phyloP scores from a whole-genome alignment of 2,329 filamentous ascomycete genomes.

The Scytalidium lignicola region DNA sequence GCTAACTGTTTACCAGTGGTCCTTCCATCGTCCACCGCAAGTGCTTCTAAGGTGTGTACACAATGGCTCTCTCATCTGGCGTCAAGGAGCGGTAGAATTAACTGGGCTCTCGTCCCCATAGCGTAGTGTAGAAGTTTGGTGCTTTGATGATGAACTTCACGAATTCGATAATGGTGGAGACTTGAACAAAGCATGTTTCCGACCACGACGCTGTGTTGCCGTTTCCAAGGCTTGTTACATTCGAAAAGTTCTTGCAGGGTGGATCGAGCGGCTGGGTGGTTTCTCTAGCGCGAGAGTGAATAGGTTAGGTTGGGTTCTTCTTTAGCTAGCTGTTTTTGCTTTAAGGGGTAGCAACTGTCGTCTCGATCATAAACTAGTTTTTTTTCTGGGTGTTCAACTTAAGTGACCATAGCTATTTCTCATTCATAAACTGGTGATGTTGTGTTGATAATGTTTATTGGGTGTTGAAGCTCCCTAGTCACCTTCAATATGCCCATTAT shows the following conservation, averaged over 20 bases:
- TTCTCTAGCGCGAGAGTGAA: slow-evolving; percentile 19
- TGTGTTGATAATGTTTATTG: no score
- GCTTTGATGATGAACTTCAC: slow-evolving; percentile 27
- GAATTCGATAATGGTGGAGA: slow-evolving; percentile 27
- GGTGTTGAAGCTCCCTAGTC: no score
- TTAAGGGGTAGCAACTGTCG: slow-evolving; percentile 21
- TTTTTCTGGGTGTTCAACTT: no score
- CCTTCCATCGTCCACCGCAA: slow-evolving; percentile 99
- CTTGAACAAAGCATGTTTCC: slow-evolving; percentile 21
- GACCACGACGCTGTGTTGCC: slow-evolving; percentile 21
- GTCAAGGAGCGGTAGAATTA: no score
- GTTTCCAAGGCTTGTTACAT: slow-evolving; percentile 22
- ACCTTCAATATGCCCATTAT: no score
- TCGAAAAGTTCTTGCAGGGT: slow-evolving; percentile 29
- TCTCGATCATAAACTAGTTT: slow-evolving; percentile 9
- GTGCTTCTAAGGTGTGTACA: slow-evolving; percentile 80
- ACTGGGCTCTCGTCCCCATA: slow-evolving; percentile 1
- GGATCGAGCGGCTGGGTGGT: slow-evolving; percentile 26
- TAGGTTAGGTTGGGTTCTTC: slow-evolving; percentile 17
- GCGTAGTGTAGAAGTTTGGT: slow-evolving; percentile 20
- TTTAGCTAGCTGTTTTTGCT: slow-evolving; percentile 25
- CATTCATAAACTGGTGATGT: no score
- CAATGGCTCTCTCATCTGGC: no score
- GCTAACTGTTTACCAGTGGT: slow-evolving; percentile 81
- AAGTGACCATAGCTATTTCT: no score